These are phyloP conservation scores for Prunus kanzakura DNA, from an alignment of 306 rosid species.

Conservation along the genomic window DNA sequence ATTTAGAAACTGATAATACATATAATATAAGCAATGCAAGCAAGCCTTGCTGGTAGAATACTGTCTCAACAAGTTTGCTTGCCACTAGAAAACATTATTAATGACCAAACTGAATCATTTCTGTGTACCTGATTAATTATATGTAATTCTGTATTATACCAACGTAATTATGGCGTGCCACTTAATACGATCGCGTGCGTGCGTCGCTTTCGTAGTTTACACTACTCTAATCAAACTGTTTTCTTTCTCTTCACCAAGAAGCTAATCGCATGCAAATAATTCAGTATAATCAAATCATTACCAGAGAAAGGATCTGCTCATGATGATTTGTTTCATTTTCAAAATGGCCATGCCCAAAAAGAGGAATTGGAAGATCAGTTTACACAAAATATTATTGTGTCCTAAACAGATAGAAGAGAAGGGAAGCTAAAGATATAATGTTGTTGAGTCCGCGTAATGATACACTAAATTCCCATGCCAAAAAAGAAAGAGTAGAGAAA, in stretches of 20 bases:
- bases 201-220: neutral
- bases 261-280: too few species aligned
- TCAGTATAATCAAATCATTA: too few species aligned
- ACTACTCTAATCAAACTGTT: neutral
- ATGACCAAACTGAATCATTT: neutral
- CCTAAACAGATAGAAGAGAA: neutral
- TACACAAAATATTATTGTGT: neutral
- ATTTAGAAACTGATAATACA: too few species aligned
- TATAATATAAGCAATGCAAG: too few species aligned
- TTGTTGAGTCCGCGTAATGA: neutral
- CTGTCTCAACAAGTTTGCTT: neutral
- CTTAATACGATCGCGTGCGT: neutral
- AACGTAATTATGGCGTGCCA: neutral
- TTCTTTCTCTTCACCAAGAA: neutral
- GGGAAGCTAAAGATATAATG: neutral
- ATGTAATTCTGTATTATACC: neutral
- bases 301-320: too few species aligned
- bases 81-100: neutral
- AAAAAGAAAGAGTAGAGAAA: conserved; percentile 8
- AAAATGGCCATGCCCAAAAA: neutral
- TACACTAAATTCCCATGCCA: conserved; percentile 17
- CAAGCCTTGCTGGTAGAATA: too few species aligned
- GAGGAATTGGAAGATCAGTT: neutral
- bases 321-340: neutral
- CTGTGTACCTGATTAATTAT: neutral